Conservation (phyloP, 176 grass and related monocot genomes). For the Eremochloa ophiuroides region DNA sequence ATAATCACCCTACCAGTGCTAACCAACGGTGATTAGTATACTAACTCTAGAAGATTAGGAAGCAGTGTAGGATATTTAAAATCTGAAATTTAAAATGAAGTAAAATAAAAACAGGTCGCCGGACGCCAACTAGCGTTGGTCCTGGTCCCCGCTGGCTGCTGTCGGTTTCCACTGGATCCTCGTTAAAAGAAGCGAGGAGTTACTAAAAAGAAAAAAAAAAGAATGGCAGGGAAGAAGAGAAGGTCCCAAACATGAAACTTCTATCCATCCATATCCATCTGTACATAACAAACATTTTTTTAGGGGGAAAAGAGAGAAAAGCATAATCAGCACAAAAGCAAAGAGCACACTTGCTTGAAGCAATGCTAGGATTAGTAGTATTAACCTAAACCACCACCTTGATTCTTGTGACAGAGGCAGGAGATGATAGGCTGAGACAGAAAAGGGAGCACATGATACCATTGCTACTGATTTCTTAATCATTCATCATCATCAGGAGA, state of each 20-base stretch:
- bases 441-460: neutral
- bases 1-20: neutral
- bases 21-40: slow-evolving; percentile 10
- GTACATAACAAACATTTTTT: neutral
- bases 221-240: neutral
- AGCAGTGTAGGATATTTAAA: neutral
- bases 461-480: neutral
- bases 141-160: slow-evolving; percentile 13
- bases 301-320: neutral
- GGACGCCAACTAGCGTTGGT: slow-evolving; percentile 35
- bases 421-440: neutral
- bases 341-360: neutral
- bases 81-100: neutral
- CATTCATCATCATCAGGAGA: neutral
- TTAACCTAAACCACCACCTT: neutral
- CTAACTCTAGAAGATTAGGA: neutral
- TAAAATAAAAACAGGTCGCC: slow-evolving; percentile 32
- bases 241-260: neutral
- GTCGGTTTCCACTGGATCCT: slow-evolving; percentile 27
- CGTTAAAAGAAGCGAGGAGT: slow-evolving; percentile 35
- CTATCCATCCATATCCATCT: neutral
- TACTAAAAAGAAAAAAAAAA: too few species aligned
- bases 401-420: neutral
- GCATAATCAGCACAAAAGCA: neutral
- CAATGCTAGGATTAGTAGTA: neutral